Conservation (phyloP, 495 filamentous ascomycete genomes). For the Tuber magnatum region DNA sequence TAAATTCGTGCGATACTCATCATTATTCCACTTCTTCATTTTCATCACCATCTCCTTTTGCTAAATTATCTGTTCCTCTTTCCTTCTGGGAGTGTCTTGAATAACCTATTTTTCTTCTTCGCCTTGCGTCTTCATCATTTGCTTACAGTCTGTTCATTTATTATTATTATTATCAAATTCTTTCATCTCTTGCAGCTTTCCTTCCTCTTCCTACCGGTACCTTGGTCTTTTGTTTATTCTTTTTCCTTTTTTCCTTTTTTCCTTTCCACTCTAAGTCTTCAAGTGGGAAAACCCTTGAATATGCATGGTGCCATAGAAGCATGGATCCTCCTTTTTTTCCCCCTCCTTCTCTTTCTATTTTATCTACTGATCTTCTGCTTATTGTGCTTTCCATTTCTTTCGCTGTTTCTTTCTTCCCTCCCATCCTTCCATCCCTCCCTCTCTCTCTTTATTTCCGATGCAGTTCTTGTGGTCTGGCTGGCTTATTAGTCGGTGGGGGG, state of each 20-base stretch:
- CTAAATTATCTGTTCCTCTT: neutral
- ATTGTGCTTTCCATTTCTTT: neutral
- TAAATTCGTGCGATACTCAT: neutral
- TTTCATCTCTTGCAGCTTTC: constrained; percentile 13
- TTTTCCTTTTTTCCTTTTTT: constrained; percentile 13
- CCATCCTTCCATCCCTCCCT: neutral
- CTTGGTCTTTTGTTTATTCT: constrained; percentile 22
- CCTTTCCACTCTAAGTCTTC: constrained; percentile 30
- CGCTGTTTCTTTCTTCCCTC: neutral
- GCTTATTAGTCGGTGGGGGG: neutral
- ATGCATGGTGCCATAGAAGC: constrained; percentile 33
- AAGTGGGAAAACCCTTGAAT: constrained; percentile 22
- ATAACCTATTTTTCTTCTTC: neutral
- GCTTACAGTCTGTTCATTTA: neutral
- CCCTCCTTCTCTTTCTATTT: neutral
- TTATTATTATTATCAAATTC: neutral
- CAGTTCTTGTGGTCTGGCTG: neutral
- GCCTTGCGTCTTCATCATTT: neutral
- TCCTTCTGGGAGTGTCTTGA: neutral
- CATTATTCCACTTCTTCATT: neutral
- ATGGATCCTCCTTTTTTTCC: constrained; percentile 10
- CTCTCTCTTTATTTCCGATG: neutral
- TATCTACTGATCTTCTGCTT: neutral
- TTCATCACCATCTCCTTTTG: neutral
- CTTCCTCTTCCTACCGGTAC: constrained; percentile 8